phyloP scores from a whole-genome alignment of 2,329 filamentous ascomycete species.

The Pestalotiopsis fici region DNA sequence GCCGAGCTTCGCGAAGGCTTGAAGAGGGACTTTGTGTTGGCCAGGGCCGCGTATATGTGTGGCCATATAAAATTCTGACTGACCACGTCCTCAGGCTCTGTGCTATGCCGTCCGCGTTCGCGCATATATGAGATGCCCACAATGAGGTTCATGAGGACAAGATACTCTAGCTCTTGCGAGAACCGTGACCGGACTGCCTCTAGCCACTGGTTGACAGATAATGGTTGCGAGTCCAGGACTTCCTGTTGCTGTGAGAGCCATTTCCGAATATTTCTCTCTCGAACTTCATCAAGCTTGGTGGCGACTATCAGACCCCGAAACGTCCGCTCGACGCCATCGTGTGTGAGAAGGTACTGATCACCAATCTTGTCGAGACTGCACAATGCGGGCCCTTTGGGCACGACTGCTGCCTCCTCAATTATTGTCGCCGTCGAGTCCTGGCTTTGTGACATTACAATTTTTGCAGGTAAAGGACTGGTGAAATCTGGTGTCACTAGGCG shows the following conservation, averaged over 20 bases:
- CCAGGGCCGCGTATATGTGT: background rate
- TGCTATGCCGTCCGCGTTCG: background rate
- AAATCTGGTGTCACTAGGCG: background rate
- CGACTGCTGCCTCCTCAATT: background rate
- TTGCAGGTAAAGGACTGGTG: background rate
- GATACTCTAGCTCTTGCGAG: background rate
- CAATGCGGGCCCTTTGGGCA: background rate
- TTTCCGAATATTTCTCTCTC: background rate
- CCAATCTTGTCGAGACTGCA: background rate
- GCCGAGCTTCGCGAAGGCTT: slow-evolving; percentile 30
- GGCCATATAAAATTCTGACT: slow-evolving; percentile 1
- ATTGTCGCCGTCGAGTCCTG: background rate
- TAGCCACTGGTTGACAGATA: background rate
- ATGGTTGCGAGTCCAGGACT: background rate
- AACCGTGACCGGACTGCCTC: background rate
- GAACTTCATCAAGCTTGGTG: background rate
- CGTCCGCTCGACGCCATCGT: background rate
- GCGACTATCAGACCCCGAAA: background rate
- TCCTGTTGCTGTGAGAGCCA: background rate
- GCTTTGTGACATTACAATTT: background rate
- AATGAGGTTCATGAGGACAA: background rate
- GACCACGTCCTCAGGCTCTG: background rate
- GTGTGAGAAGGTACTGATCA: background rate
- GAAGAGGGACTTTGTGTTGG: background rate
- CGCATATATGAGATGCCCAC: slow-evolving; percentile 8